Conservation (phyloP, 1,139 yeast genomes). For the Taphrina communis region DNA sequence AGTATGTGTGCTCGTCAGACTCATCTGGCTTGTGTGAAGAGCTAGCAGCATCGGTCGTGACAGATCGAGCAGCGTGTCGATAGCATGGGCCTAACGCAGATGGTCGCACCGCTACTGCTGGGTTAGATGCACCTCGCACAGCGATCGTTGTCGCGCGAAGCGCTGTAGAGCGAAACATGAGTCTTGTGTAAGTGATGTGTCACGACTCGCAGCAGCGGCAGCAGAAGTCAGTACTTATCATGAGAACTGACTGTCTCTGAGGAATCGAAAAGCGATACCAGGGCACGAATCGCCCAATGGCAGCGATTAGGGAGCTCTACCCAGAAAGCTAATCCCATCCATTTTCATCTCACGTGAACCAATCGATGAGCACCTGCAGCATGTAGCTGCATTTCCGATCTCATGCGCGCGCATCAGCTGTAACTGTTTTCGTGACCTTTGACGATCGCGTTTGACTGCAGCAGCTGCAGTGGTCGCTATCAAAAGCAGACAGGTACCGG, state of each 20-base stretch:
- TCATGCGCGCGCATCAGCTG: neutral
- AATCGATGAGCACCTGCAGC: slow-evolving; percentile 1
- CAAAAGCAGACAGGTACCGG: too few relatives aligned
- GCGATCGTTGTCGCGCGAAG: slow-evolving; percentile 14
- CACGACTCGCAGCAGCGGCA: too few relatives aligned
- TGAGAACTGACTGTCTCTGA: too few relatives aligned
- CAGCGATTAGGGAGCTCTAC: slow-evolving; percentile 2
- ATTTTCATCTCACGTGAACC: slow-evolving; percentile 15
- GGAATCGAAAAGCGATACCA: neutral
- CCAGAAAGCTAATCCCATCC: slow-evolving; percentile 19
- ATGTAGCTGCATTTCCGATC: too few relatives aligned
- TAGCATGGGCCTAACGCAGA: slow-evolving; percentile 4
- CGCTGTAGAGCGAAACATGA: slow-evolving; percentile 24
- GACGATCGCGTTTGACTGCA: too few relatives aligned
- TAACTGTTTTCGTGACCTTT: neutral
- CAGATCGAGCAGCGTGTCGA: slow-evolving; percentile 27
- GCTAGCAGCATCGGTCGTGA: slow-evolving; percentile 42
- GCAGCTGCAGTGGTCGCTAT: too few relatives aligned
- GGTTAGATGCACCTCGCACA: neutral
- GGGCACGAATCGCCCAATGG: slow-evolving; percentile 17
- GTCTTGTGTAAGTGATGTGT: neutral
- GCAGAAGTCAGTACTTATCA: neutral
- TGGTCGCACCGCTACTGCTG: slow-evolving; percentile 9
- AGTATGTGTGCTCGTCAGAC: slow-evolving; percentile 48
- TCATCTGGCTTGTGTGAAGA: slow-evolving; percentile 42